Percentiles rank a stretch among this genome's conserved stretches.
These are phyloP conservation scores for Fusarium devonianum DNA, from an alignment of 2,329 filamentous ascomycete genomes.

Conservation along the genomic window DNA sequence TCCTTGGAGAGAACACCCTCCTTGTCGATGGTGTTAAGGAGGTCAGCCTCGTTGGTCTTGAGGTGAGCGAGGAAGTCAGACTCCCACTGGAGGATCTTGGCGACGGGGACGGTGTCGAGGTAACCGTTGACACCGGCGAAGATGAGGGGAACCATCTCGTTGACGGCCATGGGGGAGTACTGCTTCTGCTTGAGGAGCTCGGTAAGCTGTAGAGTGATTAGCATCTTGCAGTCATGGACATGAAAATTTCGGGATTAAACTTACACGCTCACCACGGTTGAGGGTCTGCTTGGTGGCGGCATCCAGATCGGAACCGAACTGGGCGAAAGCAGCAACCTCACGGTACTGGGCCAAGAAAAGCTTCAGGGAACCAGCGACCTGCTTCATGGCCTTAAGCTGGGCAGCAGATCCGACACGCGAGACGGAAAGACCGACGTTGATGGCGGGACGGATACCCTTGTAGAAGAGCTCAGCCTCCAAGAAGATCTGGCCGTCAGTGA, in stretches of 20 bases:
- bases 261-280: conserved; percentile 95
- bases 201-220: conserved; percentile 67
- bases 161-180: conserved; percentile 97
- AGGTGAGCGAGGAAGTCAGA: conserved; percentile 91
- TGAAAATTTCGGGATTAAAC: conserved; percentile 45
- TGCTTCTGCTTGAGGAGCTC: conserved; percentile 99
- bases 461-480: conserved; percentile 99
- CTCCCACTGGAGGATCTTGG: conserved; percentile 94
- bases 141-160: conserved; percentile 99
- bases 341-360: conserved; percentile 99
- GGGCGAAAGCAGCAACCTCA: conserved; percentile 99
- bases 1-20: conserved; percentile 97
- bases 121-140: conserved; percentile 98
- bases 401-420: conserved; percentile 99
- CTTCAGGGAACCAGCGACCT: conserved; percentile 99
- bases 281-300: conserved; percentile 99
- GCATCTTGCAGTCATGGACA: conserved; percentile 9
- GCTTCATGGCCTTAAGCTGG: conserved; percentile 99
- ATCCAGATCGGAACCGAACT: conserved; percentile 99
- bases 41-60: conserved; percentile 85
- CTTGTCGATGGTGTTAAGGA: conserved; percentile 89
- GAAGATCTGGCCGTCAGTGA: conserved; percentile 99
- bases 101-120: conserved; percentile 87
- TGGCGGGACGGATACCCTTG: conserved; percentile 99
- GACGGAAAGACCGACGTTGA: conserved; percentile 99